Base-by-base conservation (phyloP, 805 yeast species). In the Wickerhamiella spandovensis region DNA sequence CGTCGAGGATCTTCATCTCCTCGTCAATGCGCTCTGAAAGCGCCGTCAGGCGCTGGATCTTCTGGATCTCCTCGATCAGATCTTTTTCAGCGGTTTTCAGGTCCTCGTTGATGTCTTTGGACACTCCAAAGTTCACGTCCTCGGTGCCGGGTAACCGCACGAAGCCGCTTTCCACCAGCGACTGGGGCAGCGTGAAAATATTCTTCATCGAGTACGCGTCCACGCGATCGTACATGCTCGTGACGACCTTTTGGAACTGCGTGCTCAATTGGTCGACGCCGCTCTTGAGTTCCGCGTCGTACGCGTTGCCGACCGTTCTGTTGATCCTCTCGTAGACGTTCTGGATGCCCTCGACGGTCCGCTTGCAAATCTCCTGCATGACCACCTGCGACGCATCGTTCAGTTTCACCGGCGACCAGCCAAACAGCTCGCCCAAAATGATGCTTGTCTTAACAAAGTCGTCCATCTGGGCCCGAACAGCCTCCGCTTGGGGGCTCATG, bases 371-470 rank as follows among this genome's bases (percentile, higher is more conserved):
- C 48, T 80, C 87, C 60, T 88, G 88, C 22, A 86, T 92, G 1
- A 87, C 84, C 64, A 88, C 87, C 57, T 88, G 85, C 12, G 89
- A 81, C 59, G 86, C 95, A 58, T 89, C 97, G 5, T 89, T 74
- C 13, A 88, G 67, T 0, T 89, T 77, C 9, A 87, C 74, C 0
- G 96, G 95, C 7, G 92, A 84, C 59, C 76, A 85, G 35, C 85
- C 95, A 35, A 89, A 68, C 62, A 88, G 95, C 65, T 88, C 96
- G 1, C 95, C 84, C 47, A 89, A 70, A 17, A 87, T 58, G 43
- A 75, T 72, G 8, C 76, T 73, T 1, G 76, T 60, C 20, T 32
- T 43, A 10, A 46, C 21, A 42, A 43, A 47, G 42, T 38, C 39
- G 25, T 49, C 45, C 17, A 25, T 22, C 24, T 17, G 30, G 30